Conservation (phyloP, 2,329 filamentous ascomycete genomes). For the Coniella vitis region DNA sequence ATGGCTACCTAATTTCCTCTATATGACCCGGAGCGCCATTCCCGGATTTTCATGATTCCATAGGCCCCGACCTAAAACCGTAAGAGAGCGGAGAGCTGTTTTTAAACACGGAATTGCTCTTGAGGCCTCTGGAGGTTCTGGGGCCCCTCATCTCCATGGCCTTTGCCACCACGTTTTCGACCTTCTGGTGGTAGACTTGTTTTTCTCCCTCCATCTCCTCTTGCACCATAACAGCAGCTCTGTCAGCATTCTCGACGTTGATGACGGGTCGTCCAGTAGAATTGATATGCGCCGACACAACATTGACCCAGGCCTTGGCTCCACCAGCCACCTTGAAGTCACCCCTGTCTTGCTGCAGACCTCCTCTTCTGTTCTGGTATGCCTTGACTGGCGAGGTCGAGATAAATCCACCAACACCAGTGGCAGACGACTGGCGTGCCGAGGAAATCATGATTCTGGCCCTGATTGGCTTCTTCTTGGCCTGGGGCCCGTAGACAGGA, state of each 20-base stretch:
- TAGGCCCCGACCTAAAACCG: not conserved
- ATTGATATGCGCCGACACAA: conserved; percentile 38
- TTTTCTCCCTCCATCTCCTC: conserved; percentile 36
- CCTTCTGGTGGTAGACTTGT: conserved; percentile 25
- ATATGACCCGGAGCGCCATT: too few relatives aligned
- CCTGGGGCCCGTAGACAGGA: conserved; percentile 54
- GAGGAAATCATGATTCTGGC: conserved; percentile 37
- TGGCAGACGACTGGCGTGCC: conserved; percentile 2
- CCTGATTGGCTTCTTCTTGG: conserved; percentile 39
- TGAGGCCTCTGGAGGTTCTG: not conserved
- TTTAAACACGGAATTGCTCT: not conserved
- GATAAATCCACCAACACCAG: conserved; percentile 52
- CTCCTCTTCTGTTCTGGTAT: not conserved
- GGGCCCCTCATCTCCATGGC: not conserved
- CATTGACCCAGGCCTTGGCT: conserved; percentile 46
- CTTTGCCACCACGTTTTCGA: conserved; percentile 25
- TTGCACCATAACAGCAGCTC: conserved; percentile 35
- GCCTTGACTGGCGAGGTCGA: conserved; percentile 27
- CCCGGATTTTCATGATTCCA: not conserved
- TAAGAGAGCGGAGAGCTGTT: not conserved
- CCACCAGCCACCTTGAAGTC: conserved; percentile 46
- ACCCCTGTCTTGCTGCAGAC: not conserved
- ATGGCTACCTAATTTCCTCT: too few relatives aligned
- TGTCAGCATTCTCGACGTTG: conserved; percentile 31
- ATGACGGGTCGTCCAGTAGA: conserved; percentile 44